These are phyloP conservation scores for Fusarium sacchari DNA, from an alignment of 2,329 filamentous ascomycete genomes.

Conservation along the genomic window DNA sequence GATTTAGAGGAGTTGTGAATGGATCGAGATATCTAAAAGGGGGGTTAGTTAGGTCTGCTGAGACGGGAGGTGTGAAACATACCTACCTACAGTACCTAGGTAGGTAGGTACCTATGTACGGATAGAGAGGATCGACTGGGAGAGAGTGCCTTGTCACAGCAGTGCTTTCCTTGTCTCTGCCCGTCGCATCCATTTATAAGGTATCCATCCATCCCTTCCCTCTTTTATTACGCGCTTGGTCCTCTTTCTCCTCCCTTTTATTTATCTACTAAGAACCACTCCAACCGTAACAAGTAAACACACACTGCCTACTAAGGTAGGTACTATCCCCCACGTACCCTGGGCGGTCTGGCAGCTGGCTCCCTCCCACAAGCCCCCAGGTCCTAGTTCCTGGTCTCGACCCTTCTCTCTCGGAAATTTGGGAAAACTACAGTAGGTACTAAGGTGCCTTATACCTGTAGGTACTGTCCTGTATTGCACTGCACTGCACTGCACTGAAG, in stretches of 20 bases:
- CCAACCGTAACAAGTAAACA: neutral
- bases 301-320: too few relatives aligned
- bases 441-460: too few relatives aligned
- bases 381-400: conserved; percentile 1
- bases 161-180: neutral
- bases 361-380: neutral
- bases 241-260: neutral
- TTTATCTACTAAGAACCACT: neutral
- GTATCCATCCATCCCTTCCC: neutral
- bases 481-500: neutral
- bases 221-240: neutral
- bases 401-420: conserved; percentile 1
- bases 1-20: conserved; percentile 1
- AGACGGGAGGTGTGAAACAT: conserved; percentile 7
- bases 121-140: neutral
- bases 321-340: too few relatives aligned
- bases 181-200: neutral
- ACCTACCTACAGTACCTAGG: too few relatives aligned
- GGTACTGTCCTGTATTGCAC: neutral
- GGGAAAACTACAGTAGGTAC: too few relatives aligned
- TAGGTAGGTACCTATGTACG: too few relatives aligned
- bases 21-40: neutral
- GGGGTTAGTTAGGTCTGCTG: neutral
- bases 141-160: neutral
- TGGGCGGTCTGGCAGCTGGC: neutral